A percentile compares a stretch with the other conserved stretches of the same genome.
Conservation (phyloP, 2,329 filamentous ascomycete species). For the Xylariomycetidae sp. region DNA sequence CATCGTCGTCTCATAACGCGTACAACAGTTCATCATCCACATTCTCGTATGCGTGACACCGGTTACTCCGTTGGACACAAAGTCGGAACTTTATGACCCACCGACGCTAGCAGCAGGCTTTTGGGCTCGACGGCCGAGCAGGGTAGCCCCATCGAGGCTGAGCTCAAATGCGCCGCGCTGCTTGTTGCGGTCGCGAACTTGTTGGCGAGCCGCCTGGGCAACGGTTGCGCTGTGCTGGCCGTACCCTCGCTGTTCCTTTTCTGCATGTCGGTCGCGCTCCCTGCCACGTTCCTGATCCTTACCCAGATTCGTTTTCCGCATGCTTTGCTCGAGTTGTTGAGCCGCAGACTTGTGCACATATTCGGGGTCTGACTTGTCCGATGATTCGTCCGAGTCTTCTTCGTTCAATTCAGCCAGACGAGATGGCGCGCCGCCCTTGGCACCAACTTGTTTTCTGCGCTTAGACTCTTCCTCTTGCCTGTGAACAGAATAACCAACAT, state of each 20-base stretch:
- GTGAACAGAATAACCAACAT: conserved; percentile 97
- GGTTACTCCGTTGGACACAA: conserved; percentile 1
- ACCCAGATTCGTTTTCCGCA: conserved; percentile 73
- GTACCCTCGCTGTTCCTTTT: conserved; percentile 61
- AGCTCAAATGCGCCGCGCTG: conserved; percentile 86
- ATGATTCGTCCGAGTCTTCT: conserved; percentile 59
- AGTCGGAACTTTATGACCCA: conserved; percentile 20
- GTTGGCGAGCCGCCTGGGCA: conserved; percentile 76
- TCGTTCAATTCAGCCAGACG: conserved; percentile 63
- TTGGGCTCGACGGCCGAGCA: conserved; percentile 67
- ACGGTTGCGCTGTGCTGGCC: conserved; percentile 84
- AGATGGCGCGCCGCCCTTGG: conserved; percentile 60
- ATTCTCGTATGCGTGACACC: conserved; percentile 6
- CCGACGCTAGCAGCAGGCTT: conserved; percentile 46
- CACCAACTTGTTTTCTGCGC: conserved; percentile 76
- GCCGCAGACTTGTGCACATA: conserved; percentile 38
- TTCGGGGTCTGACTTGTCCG: conserved; percentile 49
- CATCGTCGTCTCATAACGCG: conserved; percentile 1
- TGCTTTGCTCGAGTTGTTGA: conserved; percentile 75
- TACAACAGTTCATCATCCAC: neutral
- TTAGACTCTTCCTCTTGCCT: conserved; percentile 95
- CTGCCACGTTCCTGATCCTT: conserved; percentile 49
- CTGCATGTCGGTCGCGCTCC: conserved; percentile 41
- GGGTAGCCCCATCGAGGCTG: conserved; percentile 82
- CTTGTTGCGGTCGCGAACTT: conserved; percentile 62